Conservation (phyloP, 257 asterid species). For the Przewalskia tangutica region DNA sequence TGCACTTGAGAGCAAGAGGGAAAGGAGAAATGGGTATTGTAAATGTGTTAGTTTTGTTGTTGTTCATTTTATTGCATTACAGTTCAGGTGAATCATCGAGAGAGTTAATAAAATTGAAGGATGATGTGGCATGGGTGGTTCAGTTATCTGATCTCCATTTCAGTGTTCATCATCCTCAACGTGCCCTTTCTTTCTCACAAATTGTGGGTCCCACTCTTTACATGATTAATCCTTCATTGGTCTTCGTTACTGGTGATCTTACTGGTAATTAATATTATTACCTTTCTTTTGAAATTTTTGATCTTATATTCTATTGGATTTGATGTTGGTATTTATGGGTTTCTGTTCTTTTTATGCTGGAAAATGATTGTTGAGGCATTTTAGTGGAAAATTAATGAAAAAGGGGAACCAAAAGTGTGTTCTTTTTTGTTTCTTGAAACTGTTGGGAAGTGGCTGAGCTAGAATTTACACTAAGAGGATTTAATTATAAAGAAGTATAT, state of each 20-base stretch:
- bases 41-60: slow-evolving; percentile 16
- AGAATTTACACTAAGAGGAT: too few species aligned
- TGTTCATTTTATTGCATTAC: slow-evolving; percentile 1
- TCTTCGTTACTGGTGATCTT: slow-evolving; percentile 93
- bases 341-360: neutral
- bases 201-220: slow-evolving; percentile 65
- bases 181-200: slow-evolving; percentile 57
- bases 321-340: neutral
- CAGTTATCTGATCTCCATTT: slow-evolving; percentile 98
- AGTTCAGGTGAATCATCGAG: slow-evolving; percentile 8
- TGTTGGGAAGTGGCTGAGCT: neutral
- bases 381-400: neutral
- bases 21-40: slow-evolving; percentile 12
- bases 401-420: neutral
- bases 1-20: neutral
- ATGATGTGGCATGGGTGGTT: slow-evolving; percentile 90
- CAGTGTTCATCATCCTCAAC: slow-evolving; percentile 80
- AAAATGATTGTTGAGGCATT: neutral
- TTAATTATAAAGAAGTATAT: too few species aligned
- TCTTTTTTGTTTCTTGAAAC: neutral
- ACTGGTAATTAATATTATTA: slow-evolving; percentile 38
- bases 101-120: slow-evolving; percentile 29
- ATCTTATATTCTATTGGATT: neutral
- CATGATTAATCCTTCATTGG: slow-evolving; percentile 79
- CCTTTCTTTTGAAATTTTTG: neutral